These are phyloP conservation scores for Lactifluus piperatus DNA, from an alignment of 768 basidiomycete genomes.

Conservation along the genomic window DNA sequence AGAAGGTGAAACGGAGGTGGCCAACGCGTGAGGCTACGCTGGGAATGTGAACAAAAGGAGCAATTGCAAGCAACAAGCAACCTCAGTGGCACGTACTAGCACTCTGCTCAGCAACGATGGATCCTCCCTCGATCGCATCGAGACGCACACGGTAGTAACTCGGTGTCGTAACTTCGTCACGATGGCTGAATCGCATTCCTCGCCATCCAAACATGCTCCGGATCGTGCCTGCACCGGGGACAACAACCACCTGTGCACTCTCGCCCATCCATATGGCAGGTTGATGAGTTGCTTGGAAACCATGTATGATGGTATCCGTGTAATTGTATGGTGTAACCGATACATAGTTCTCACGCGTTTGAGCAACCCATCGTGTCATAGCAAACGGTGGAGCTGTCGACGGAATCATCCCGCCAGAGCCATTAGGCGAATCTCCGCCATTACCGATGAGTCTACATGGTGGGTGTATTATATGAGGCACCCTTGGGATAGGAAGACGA, in stretches of 20 bases:
- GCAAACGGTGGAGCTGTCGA: conserved; percentile 72
- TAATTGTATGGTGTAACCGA: conserved; percentile 65
- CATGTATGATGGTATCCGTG: conserved; percentile 51
- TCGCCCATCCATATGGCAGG: conserved; percentile 91
- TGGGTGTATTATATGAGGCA: neutral
- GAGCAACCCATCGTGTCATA: conserved; percentile 82
- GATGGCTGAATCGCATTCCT: conserved; percentile 19
- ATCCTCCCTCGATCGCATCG: conserved; percentile 42
- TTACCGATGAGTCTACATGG: conserved; percentile 54
- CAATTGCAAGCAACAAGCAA: neutral
- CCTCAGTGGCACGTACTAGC: conserved; percentile 39
- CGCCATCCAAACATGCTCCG: conserved; percentile 49
- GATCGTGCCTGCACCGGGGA: conserved; percentile 46
- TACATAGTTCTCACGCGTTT: conserved; percentile 69
- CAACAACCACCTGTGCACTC: conserved; percentile 52
- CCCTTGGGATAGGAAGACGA: neutral
- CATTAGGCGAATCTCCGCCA: conserved; percentile 60
- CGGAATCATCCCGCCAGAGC: conserved; percentile 72
- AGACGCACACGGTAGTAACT: conserved; percentile 33
- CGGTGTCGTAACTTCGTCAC: neutral
- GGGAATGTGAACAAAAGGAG: neutral
- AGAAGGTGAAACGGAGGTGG: conserved; percentile 64
- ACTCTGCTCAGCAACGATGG: conserved; percentile 48
- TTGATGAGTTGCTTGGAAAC: conserved; percentile 74
- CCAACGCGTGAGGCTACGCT: conserved; percentile 61